Evolutionary conservation across 768 basidiomycete species (phyloP), one percentile per base, ranked within the genome.

Genomic region (Auricularia sp.): DNA sequence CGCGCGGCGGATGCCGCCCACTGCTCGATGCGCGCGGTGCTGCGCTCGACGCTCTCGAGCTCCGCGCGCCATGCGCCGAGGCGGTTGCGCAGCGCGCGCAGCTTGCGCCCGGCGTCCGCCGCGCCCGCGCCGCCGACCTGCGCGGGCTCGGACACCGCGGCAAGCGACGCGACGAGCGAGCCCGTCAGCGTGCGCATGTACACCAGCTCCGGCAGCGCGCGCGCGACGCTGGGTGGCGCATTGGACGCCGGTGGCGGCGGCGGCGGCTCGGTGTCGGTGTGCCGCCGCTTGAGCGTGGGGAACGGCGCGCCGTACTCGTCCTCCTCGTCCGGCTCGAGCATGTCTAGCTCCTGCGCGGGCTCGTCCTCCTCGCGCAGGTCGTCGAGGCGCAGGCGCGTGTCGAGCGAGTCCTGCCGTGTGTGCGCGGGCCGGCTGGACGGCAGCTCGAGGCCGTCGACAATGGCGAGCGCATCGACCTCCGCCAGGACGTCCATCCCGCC

Each of bases 41-140:
- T 93, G 58, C 84, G 82, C 72, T 93, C 91, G 47, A 90, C 91
- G 67, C 86, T 89, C 68, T 93, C 91, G 82, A 87, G 91, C 64
- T 93, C 91, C 36, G 82, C 80, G 63, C 86, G 81, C 87, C 89
- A 90, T 21, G 84, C 88, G 5, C 86, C 87, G 36, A 93, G 75
- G 68, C 88, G 89, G 70, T 93, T 92, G 77, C 90, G 91, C 66
- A 93, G 75, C 14, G 89, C 88, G 61, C 92, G 87, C 51, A 95
- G 86, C 75, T 90, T 92, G 44, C 92, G 83, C 58, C 90, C 91
- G 0, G 91, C 88, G 64, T 95, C 92, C 1, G 91, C 86, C 10
- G 90, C 87, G 3, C 87, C 88, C 1, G 89, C 93, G 10, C 87
- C 85, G 70, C 92, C 91, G 61, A 93, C 90, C 72, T 95, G 92